phyloP scores from a whole-genome alignment of 768 basidiomycete species.

The Grammothele lineata region DNA sequence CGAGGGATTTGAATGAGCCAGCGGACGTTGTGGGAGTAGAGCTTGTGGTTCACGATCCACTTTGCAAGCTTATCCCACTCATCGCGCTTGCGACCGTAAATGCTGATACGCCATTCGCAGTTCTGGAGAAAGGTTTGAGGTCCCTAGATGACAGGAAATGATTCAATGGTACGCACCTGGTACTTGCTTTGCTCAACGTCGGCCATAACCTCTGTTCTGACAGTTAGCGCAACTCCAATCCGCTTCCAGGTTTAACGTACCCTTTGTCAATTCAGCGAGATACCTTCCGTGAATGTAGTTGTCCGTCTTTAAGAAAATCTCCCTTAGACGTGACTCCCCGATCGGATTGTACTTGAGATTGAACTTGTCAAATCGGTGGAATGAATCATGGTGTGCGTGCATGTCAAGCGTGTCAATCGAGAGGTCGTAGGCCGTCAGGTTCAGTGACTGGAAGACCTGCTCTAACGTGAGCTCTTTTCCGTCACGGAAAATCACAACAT shows the following conservation, averaged over 20 bases:
- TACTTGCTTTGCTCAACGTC: slow-evolving; percentile 99
- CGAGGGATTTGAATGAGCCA: slow-evolving; percentile 97
- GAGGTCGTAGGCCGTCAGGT: slow-evolving; percentile 93
- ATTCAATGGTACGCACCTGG: slow-evolving; percentile 50
- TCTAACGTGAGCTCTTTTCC: slow-evolving; percentile 81
- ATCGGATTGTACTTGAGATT: slow-evolving; percentile 97
- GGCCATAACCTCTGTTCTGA: slow-evolving; percentile 80
- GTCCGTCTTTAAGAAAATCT: slow-evolving; percentile 98
- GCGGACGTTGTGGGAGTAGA: slow-evolving; percentile 94
- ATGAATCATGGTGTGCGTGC: slow-evolving; percentile 97
- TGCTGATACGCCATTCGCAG: slow-evolving; percentile 95
- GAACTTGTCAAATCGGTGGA: slow-evolving; percentile 98
- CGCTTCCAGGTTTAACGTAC: slow-evolving; percentile 34
- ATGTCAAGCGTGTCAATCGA: slow-evolving; percentile 99
- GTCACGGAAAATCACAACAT: slow-evolving; percentile 94
- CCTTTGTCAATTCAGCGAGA: slow-evolving; percentile 90
- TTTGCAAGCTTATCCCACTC: slow-evolving; percentile 99
- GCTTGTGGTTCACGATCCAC: slow-evolving; percentile 93
- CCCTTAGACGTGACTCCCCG: slow-evolving; percentile 89
- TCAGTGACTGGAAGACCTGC: slow-evolving; percentile 95
- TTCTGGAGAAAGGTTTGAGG: slow-evolving; percentile 45
- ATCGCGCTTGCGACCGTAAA: slow-evolving; percentile 76
- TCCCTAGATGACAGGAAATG: background rate
- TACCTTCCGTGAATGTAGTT: slow-evolving; percentile 91
- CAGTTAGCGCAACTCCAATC: background rate